phyloP scores from a whole-genome alignment of 2,329 filamentous ascomycete species.

The Rhexocercosporidium sp. region DNA sequence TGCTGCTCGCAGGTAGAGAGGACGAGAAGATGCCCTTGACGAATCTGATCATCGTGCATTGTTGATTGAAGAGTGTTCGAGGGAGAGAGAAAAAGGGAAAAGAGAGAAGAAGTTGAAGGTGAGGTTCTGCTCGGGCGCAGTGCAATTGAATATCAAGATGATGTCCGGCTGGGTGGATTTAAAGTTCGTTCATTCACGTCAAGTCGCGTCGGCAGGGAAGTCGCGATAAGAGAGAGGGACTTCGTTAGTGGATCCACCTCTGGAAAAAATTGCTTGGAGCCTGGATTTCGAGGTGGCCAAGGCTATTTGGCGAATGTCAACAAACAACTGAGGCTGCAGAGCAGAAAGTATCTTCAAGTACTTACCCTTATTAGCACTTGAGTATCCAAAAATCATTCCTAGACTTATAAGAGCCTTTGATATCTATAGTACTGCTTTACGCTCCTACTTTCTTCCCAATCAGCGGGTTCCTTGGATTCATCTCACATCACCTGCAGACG shows the following conservation, averaged over 20 bases:
- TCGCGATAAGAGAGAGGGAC: neutral
- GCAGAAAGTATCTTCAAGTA: too few species aligned
- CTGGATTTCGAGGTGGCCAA: neutral
- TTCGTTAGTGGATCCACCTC: too few species aligned
- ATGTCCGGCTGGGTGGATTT: neutral
- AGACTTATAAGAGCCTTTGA: too few species aligned
- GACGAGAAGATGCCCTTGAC: conserved; percentile 10
- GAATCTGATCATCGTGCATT: conserved; percentile 6
- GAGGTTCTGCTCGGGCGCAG: neutral
- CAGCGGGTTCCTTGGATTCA: too few species aligned
- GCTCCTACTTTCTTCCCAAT: too few species aligned
- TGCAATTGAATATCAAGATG: neutral
- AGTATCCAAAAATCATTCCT: too few species aligned
- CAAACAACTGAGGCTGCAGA: neutral
- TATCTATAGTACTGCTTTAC: too few species aligned
- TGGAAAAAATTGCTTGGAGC: neutral
- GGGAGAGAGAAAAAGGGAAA: neutral
- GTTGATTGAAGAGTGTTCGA: neutral
- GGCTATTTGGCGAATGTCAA: neutral
- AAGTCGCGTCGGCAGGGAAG: neutral
- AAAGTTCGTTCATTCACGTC: neutral
- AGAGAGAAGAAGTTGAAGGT: neutral
- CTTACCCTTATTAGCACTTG: too few species aligned
- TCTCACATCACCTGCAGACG: too few species aligned
- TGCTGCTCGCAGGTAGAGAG: neutral